A percentile compares a stretch with the other conserved stretches of the same genome.
Conservation (phyloP, 2,329 filamentous ascomycete species). For the Pezicula carpinea region DNA sequence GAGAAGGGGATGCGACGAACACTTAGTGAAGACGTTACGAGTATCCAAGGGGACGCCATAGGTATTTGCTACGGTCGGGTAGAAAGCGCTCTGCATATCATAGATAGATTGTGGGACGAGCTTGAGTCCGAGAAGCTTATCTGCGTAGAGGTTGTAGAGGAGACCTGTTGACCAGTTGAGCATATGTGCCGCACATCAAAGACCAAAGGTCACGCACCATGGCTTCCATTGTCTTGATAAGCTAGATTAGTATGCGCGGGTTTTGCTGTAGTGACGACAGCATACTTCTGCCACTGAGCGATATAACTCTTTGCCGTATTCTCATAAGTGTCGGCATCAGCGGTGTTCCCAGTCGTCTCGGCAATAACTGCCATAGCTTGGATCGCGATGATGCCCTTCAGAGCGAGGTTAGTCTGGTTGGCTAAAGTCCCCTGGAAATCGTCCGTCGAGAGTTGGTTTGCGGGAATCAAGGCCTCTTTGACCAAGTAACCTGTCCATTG, state of each 20-base stretch:
- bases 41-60: constrained; percentile 80
- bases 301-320: constrained; percentile 64
- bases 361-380: constrained; percentile 74
- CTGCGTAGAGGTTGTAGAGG: constrained; percentile 80
- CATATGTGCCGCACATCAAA: no score
- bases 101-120: constrained; percentile 73
- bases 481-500: constrained; percentile 78
- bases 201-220: constrained; percentile 27
- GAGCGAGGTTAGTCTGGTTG: constrained; percentile 75
- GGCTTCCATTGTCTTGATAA: constrained; percentile 59
- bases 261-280: constrained; percentile 61
- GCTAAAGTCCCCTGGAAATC: constrained; percentile 77
- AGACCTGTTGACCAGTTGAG: constrained; percentile 15
- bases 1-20: constrained; percentile 19
- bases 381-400: constrained; percentile 81
- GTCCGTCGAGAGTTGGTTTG: constrained; percentile 75
- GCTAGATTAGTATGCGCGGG: constrained; percentile 68
- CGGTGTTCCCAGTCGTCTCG: constrained; percentile 50
- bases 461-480: constrained; percentile 66
- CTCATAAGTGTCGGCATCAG: constrained; percentile 54
- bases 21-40: constrained; percentile 77
- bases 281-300: constrained; percentile 56
- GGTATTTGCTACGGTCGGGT: constrained; percentile 63
- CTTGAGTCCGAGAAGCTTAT: constrained; percentile 71
- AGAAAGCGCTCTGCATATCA: constrained; percentile 72